These are phyloP conservation scores for Aspergillus nidulans DNA, from an alignment of 495 filamentous ascomycete genomes.

Conservation along the genomic window DNA sequence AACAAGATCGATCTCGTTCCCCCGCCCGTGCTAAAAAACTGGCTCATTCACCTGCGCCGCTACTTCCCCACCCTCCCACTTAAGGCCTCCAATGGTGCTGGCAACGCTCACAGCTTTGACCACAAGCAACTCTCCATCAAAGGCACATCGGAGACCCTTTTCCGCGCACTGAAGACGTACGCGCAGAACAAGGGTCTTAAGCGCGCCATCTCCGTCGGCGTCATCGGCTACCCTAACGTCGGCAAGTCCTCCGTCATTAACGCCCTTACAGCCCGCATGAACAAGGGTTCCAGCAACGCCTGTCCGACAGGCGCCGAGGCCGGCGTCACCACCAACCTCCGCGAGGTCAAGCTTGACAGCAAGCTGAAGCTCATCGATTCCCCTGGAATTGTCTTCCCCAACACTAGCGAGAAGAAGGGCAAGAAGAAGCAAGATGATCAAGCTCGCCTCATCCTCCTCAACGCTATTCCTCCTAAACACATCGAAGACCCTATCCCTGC, in stretches of 20 bases:
- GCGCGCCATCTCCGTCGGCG: constrained; percentile 83
- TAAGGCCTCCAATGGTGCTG: constrained; percentile 74
- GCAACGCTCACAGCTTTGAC: constrained; percentile 87
- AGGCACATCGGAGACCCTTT: constrained; percentile 79
- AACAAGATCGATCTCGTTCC: constrained; percentile 98
- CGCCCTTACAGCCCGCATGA: constrained; percentile 76
- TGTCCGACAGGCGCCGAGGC: constrained; percentile 91
- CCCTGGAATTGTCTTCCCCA: constrained; percentile 92
- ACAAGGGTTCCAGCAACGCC: constrained; percentile 59
- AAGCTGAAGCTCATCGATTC: constrained; percentile 94
- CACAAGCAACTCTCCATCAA: constrained; percentile 85
- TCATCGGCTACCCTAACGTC: constrained; percentile 96
- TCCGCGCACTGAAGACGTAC: constrained; percentile 86
- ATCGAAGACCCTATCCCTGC: constrained; percentile 88
- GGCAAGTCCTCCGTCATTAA: constrained; percentile 98
- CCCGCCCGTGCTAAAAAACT: constrained; percentile 70
- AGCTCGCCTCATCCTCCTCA: constrained; percentile 80
- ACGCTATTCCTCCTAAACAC: constrained; percentile 88
- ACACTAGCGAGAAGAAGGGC: constrained; percentile 45
- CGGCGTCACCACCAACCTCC: constrained; percentile 83
- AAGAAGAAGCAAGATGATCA: constrained; percentile 60
- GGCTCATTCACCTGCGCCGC: constrained; percentile 79
- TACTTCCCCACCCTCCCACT: constrained; percentile 93
- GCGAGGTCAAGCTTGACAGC: constrained; percentile 90
- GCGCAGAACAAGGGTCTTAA: constrained; percentile 80